Base-by-base conservation (phyloP, 2,329 filamentous ascomycete genomes). In the Arachnomyces sp. region DNA sequence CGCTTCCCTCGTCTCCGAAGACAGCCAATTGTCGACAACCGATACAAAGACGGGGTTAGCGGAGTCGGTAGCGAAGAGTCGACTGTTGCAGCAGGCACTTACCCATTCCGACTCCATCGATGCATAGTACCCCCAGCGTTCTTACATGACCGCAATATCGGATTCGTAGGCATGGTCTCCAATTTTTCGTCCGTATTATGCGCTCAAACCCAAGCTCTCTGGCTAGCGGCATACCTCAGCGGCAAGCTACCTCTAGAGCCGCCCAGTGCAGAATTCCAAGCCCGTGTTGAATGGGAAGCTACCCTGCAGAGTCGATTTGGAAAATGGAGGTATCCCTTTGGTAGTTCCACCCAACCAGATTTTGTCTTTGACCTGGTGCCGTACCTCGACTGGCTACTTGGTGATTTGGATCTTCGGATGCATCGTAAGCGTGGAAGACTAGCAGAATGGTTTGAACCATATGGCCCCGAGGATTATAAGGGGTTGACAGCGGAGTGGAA, bases 341-440 rank as follows among this genome's bases (percentile, higher is more conserved):
- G 82, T 1, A 68, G 66, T 8, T 52, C 55, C 2, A 59, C 62
- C 8, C 38, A 42, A 2, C 61, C 62, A 0, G 83, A 86, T 56
- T 80, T 88, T 48, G 79, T 85, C 13, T 89, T 90, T 53, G 86
- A 92, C 57, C 74, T 74, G 0, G 57, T 90, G 39, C 83, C 83
- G 3, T 92, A 87, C 53, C 56, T 86, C 13, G 84, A 89, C 58
- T 52, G 81, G 52, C 57, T 90, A 53, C 55, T 85, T 44, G 62
- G 65, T 3, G 84, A 90, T 56, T 52, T 89, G 41, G 82, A 77
- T 0, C 58, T 88, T 40, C 63, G 70, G 13, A 64, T 65, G 1
- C 50, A 48, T 45, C 50, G 66, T 16, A 70, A 67, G 45, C 32
- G 40, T 2, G 53, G 58, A 4, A 35, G 46, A 4, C 39, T 61